Base-by-base conservation (phyloP, 805 yeast species). In the Spathaspora girioi region DNA sequence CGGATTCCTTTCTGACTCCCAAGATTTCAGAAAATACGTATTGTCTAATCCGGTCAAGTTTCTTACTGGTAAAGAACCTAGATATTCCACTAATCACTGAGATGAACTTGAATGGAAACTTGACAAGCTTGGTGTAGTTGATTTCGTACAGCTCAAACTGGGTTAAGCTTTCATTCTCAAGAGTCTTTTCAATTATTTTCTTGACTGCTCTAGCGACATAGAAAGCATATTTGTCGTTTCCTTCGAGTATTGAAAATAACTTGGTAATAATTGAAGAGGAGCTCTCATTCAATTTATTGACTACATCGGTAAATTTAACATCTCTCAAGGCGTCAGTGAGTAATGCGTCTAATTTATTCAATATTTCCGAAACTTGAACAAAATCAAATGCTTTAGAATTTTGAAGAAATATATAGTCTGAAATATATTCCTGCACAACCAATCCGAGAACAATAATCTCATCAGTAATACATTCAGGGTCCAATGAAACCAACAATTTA, bases 11-110 rank as follows among this genome's bases (percentile, higher is more conserved):
- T 47, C 72, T 74, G 2, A 79, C 67, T 1, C 90, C 89, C 45
- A 86, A 69, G 18, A 87, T 62, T 57, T 85, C 90, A 1, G 92
- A 81, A 12, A 83, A 83, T n/a, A 80, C 69, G 50, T 75, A 73
- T 55, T 83, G 86, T 56, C 91, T 76, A 9, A 80, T 56, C 52
- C 84, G 75, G 15, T 78, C 84, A 32, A 80, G 71, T 38, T 70
- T 67, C 0, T 66, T 52, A 9, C 75, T 62, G 1, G 74, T 59
- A 32, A 77, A 63, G 27, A 74, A 75, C 8, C 68, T 65, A 5
- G 70, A 54, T 7, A 78, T 59, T 10, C 81, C 64, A 14, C 61
- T 51, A 11, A 69, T 55, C 18, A 70, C 45, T 1, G 62, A 57
- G 1, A 73, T 65, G 5, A 64, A 58, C 42, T 60, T 73, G 48